Evolutionary conservation across 306 rosid genomes (phyloP).

Genomic region (Malus fusca): DNA sequence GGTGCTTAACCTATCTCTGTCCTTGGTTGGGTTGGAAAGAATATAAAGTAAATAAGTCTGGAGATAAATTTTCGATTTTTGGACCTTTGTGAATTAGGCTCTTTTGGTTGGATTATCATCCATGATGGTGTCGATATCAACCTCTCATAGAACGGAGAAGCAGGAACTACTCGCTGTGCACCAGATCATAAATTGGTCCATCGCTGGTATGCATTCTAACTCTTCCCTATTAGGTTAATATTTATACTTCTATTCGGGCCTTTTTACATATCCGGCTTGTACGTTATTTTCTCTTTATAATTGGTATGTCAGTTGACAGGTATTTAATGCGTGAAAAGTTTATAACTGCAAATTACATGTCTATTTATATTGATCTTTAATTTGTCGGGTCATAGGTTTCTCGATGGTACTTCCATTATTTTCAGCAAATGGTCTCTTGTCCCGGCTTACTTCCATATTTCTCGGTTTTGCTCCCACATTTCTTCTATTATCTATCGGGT

Average conservation of each 20-base stretch:
- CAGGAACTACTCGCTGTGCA: constrained; percentile 58
- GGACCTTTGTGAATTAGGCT: constrained; percentile 31
- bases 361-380: constrained; percentile 16
- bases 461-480: constrained; percentile 88
- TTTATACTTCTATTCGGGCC: not conserved
- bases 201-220: constrained; percentile 57
- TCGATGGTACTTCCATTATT: constrained; percentile 75
- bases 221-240: constrained; percentile 6
- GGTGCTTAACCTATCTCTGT: constrained; percentile 33
- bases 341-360: constrained; percentile 12
- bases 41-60: not conserved
- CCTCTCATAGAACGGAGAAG: constrained; percentile 68
- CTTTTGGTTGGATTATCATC: constrained; percentile 76
- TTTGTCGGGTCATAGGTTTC: constrained; percentile 44
- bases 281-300: not conserved
- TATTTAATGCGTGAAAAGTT: not conserved
- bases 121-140: constrained; percentile 71
- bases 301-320: not conserved
- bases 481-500: constrained; percentile 95
- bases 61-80: not conserved
- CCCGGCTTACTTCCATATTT: constrained; percentile 76
- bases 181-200: constrained; percentile 65
- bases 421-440: constrained; percentile 65
- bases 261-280: not conserved
- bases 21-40: constrained; percentile 10